A percentile compares a stretch with the other conserved stretches of the same genome.
phyloP scores from a whole-genome alignment of 2,329 filamentous ascomycete species.

The Phoma herbarum region DNA sequence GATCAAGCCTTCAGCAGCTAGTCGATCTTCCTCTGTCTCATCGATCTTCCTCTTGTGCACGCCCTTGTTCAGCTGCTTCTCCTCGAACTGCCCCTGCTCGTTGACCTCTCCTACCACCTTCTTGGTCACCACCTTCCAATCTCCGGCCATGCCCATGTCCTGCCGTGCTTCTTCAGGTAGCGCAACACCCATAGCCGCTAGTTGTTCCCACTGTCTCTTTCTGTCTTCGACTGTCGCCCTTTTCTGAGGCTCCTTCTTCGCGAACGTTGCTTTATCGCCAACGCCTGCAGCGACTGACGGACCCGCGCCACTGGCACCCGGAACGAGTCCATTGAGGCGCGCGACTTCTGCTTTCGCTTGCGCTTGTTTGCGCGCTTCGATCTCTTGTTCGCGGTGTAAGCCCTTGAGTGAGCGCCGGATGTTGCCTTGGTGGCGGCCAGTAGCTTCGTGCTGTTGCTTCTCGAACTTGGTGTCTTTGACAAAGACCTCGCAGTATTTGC shows the following conservation, averaged over 20 bases:
- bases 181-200: constrained; percentile 85
- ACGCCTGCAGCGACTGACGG: constrained; percentile 41
- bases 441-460: constrained; percentile 87
- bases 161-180: constrained; percentile 80
- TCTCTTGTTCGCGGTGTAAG: constrained; percentile 84
- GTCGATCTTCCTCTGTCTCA: constrained; percentile 68
- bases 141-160: constrained; percentile 86
- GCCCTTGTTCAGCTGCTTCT: constrained; percentile 58
- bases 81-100: constrained; percentile 58
- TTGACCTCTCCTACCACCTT: constrained; percentile 53
- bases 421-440: constrained; percentile 81
- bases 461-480: constrained; percentile 94
- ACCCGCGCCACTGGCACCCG: constrained; percentile 52
- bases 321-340: constrained; percentile 79
- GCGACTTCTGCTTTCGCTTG: constrained; percentile 85
- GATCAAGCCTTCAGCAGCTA: constrained; percentile 62
- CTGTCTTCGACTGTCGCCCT: constrained; percentile 70
- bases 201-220: constrained; percentile 84
- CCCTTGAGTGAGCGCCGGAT: constrained; percentile 91
- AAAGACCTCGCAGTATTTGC: constrained; percentile 92
- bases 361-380: constrained; percentile 81
- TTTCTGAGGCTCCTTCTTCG: constrained; percentile 49
- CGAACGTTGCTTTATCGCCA: constrained; percentile 35
- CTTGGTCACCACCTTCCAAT: constrained; percentile 78
- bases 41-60: constrained; percentile 70